Base-by-base conservation (phyloP, 345 rosid genomes). In the Cardamine chenopodiifolia region DNA sequence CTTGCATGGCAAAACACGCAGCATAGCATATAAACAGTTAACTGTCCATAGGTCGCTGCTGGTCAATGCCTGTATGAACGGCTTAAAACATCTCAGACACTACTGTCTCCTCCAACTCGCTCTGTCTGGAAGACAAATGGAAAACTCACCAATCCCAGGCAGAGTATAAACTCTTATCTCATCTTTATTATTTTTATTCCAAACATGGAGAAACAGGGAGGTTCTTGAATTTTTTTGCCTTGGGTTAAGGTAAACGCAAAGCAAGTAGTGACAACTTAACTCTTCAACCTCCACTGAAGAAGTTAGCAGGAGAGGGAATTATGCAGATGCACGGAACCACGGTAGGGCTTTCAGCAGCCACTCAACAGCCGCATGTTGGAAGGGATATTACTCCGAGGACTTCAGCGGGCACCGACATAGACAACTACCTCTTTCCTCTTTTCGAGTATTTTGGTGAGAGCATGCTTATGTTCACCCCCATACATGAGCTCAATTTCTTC, bases 191-290 rank as follows among this genome's bases (percentile, higher is more conserved):
- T 1, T 1, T 50, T 25, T 1, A 64, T 54, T 73, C 37, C 29
- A 61, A 58, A 12, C 22, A 23, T 17, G 53, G 66, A 32, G 42
- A 48, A 19, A 28, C 34, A 45, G 3, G 48, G 13, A 44, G 12
- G 26, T 34, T 5, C 67, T 35, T 49, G 11, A 37, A 23, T 31
- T 28, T 14, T 26, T 72, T 52, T 19, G n/a, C 20, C 37, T 61
- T 52, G 25, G 47, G 72, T 70, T 68, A 76, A 93, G 98, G 83
- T 81, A 93, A 93, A 87, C 89, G 97, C 39, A 90, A 85, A 83
- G 87, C 87, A 22, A 87, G 86, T 79, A 70, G 79, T 35, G 96
- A 89, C 76, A 85, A 80, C 83, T 72, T 83, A 73, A 78, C 79
- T 79, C 90, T 85, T 77, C 93, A 89, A 77, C 91, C 69, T 28